A percentile compares a stretch with the other conserved stretches of the same genome.
Evolutionary conservation across 352 stramenopile species (phyloP).

Genomic region (Pythium aquatile): DNA sequence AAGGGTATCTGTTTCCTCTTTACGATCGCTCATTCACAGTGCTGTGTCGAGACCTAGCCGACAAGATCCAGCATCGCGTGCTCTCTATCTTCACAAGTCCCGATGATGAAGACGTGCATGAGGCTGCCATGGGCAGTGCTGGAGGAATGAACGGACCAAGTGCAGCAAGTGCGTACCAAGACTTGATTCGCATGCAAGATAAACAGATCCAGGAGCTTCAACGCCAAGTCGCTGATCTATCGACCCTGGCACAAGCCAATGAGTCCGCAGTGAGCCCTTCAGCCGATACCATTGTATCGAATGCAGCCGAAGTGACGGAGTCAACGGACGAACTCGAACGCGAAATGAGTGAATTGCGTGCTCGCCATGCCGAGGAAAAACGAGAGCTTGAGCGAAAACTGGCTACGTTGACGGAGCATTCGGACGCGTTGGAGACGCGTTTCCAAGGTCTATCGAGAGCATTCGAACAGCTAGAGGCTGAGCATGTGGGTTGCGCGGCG

Average conservation of each 20-base stretch:
- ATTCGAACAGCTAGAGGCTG: slow-evolving; percentile 51
- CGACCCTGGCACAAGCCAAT: neutral
- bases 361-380: slow-evolving; percentile 32
- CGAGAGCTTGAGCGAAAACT: slow-evolving; percentile 33
- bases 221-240: slow-evolving; percentile 29
- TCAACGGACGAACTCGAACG: neutral
- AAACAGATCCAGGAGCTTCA: slow-evolving; percentile 65
- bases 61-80: slow-evolving; percentile 63
- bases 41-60: slow-evolving; percentile 45
- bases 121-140: neutral
- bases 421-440: slow-evolving; percentile 37
- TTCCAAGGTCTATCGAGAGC: slow-evolving; percentile 47
- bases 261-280: neutral
- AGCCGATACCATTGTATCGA: neutral
- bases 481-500: slow-evolving; percentile 30
- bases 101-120: slow-evolving; percentile 22
- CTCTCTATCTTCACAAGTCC: slow-evolving; percentile 60
- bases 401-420: slow-evolving; percentile 27
- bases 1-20: slow-evolving; percentile 59
- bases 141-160: slow-evolving; percentile 16
- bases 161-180: slow-evolving; percentile 59
- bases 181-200: slow-evolving; percentile 82
- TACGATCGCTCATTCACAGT: slow-evolving; percentile 64
- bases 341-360: slow-evolving; percentile 9
- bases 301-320: neutral